These are phyloP conservation scores for Trichoderma guizhouense DNA, from an alignment of 2,329 filamentous ascomycete species.

Conservation along the genomic window DNA sequence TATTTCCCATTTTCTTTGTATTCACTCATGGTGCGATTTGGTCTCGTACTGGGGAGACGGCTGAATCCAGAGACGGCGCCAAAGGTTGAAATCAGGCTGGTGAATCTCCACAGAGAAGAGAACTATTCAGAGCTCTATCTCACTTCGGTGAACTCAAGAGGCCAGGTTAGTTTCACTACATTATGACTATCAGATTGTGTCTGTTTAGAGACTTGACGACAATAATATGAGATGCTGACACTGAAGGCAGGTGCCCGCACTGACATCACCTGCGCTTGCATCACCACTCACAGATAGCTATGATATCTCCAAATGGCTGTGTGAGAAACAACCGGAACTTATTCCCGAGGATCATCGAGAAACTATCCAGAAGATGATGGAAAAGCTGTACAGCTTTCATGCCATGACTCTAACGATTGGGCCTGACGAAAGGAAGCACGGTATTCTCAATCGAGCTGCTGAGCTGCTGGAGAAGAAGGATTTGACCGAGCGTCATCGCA, in stretches of 20 bases:
- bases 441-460: constrained; percentile 29
- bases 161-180: constrained; percentile 29
- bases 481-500: constrained; percentile 27
- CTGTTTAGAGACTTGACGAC: neutral
- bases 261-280: constrained; percentile 27
- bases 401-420: constrained; percentile 25
- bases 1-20: constrained; percentile 32
- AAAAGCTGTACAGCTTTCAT: constrained; percentile 28
- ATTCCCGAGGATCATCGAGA: constrained; percentile 25
- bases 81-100: constrained; percentile 25
- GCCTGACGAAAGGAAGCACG: constrained; percentile 25
- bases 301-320: constrained; percentile 30
- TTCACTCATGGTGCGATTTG: constrained; percentile 32
- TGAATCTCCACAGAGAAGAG: constrained; percentile 28
- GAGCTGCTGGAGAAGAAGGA: constrained; percentile 28
- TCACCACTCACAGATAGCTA: constrained; percentile 27
- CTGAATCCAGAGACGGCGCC: constrained; percentile 28
- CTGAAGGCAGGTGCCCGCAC: constrained; percentile 26
- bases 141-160: constrained; percentile 27
- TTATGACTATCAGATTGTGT: accelerated
- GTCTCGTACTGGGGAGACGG: constrained; percentile 26
- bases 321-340: constrained; percentile 28
- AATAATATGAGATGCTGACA: neutral
- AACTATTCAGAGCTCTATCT: constrained; percentile 30
- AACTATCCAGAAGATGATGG: constrained; percentile 26